Percentiles rank a stretch among this genome's conserved stretches.
phyloP scores from a whole-genome alignment of 2,329 filamentous ascomycete species.

The Beauveria brongniartii region DNA sequence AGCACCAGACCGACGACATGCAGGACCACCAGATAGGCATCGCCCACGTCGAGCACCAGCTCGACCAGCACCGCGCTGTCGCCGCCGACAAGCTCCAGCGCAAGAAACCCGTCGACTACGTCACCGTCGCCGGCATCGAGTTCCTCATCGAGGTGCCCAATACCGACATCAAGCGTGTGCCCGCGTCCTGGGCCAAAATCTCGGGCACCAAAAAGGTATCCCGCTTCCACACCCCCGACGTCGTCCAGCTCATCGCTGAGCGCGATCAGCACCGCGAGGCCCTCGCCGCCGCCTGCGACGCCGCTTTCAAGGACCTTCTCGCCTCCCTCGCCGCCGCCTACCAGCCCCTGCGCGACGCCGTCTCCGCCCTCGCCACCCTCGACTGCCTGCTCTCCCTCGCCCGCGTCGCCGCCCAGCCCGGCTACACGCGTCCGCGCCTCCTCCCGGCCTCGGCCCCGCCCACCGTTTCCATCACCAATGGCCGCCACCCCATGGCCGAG shows the following conservation, averaged over 20 bases:
- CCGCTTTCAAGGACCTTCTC: slow-evolving; percentile 67
- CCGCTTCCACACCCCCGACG: slow-evolving; percentile 89
- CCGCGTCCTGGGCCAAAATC: slow-evolving; percentile 91
- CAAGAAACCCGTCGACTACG: slow-evolving; percentile 60
- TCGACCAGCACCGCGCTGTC: slow-evolving; percentile 64
- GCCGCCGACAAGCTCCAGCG: slow-evolving; percentile 67
- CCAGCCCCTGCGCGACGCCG: slow-evolving; percentile 79
- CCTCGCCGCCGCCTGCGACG: slow-evolving; percentile 83
- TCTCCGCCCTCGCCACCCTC: slow-evolving; percentile 76
- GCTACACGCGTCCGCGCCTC: slow-evolving; percentile 73
- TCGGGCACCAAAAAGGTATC: slow-evolving; percentile 88
- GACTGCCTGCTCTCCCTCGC: slow-evolving; percentile 87
- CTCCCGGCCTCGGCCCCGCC: slow-evolving; percentile 53
- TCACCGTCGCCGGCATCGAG: slow-evolving; percentile 82
- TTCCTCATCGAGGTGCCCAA: slow-evolving; percentile 92
- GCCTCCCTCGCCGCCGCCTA: slow-evolving; percentile 73
- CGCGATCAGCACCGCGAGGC: slow-evolving; percentile 93
- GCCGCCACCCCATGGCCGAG: slow-evolving; percentile 93
- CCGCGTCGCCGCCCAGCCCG: slow-evolving; percentile 73
- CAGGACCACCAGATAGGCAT: slow-evolving; percentile 85
- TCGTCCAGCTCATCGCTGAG: slow-evolving; percentile 73
- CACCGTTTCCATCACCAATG: slow-evolving; percentile 55
- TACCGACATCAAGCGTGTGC: slow-evolving; percentile 71
- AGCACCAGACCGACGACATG: slow-evolving; percentile 82
- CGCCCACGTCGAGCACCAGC: slow-evolving; percentile 81